A percentile compares a stretch with the other conserved stretches of the same genome.
Evolutionary conservation across 2,329 filamentous ascomycete genomes (phyloP).

Genomic region (Diaporthe eres): DNA sequence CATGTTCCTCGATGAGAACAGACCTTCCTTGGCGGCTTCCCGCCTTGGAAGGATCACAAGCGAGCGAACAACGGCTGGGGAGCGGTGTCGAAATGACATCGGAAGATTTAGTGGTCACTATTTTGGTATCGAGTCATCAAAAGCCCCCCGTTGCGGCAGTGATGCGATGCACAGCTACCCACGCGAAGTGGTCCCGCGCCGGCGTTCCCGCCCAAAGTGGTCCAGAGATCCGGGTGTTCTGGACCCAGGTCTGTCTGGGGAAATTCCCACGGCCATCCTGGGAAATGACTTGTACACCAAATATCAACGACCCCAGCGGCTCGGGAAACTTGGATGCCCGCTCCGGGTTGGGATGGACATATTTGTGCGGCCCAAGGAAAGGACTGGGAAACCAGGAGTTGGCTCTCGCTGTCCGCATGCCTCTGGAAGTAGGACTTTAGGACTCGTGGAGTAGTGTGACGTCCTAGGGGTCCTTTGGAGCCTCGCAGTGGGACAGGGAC

Average conservation of each 20-base stretch:
- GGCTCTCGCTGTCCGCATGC: neutral
- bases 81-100: constrained; percentile 10
- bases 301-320: neutral
- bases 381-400: neutral
- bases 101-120: neutral
- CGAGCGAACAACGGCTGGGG: neutral
- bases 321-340: neutral
- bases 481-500: neutral
- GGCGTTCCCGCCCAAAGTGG: constrained; percentile 1
- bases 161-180: neutral
- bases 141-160: neutral
- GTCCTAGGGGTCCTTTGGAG: neutral
- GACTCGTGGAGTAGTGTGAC: neutral
- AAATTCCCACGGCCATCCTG: neutral
- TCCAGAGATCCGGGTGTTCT: constrained; percentile 5
- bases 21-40: neutral
- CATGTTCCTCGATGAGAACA: neutral
- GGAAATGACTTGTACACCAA: constrained; percentile 16
- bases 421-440: neutral
- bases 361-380: neutral
- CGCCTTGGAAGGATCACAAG: neutral
- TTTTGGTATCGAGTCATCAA: constrained; percentile 22
- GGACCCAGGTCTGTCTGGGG: constrained; percentile 8
- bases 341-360: neutral
- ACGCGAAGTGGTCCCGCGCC: neutral